Conservation (phyloP, 495 filamentous ascomycete genomes). For the Hypoxylon trugodes region DNA sequence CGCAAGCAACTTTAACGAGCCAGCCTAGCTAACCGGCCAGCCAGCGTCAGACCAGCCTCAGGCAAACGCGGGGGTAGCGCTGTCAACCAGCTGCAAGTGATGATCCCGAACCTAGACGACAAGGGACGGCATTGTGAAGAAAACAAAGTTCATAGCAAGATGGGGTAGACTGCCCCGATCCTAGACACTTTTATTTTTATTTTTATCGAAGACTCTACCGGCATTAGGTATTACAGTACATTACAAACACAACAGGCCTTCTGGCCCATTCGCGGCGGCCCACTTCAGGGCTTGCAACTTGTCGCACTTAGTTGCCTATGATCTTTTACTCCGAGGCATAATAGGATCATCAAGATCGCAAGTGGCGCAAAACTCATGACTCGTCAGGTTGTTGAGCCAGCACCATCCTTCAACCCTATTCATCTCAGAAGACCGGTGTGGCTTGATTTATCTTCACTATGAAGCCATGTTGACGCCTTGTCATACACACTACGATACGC, state of each 20-base stretch:
- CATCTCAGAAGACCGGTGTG: slow-evolving; percentile 22
- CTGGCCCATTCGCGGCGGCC: slow-evolving; percentile 7
- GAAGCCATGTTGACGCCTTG: slow-evolving; percentile 6
- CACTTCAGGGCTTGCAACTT: slow-evolving; percentile 9
- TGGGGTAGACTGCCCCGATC: slow-evolving; percentile 18
- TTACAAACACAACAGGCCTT: slow-evolving; percentile 9
- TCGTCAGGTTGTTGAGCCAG: background rate
- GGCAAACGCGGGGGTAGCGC: slow-evolving; percentile 38
- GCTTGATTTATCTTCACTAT: slow-evolving; percentile 19
- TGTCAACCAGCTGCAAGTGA: slow-evolving; percentile 43
- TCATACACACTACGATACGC: slow-evolving; percentile 19
- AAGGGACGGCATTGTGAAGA: slow-evolving; percentile 15
- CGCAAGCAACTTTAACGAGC: slow-evolving; percentile 14
- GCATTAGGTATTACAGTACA: slow-evolving; percentile 11
- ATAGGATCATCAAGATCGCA: slow-evolving; percentile 11
- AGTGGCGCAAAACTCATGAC: slow-evolving; percentile 12
- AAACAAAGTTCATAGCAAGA: slow-evolving; percentile 30
- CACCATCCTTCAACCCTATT: slow-evolving; percentile 10
- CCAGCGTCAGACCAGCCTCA: slow-evolving; percentile 18
- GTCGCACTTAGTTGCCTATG: slow-evolving; percentile 1
- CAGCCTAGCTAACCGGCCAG: too few species aligned
- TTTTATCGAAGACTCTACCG: slow-evolving; percentile 21
- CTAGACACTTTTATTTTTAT: slow-evolving; percentile 35
- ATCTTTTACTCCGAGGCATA: slow-evolving; percentile 4
- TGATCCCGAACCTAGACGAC: slow-evolving; percentile 37